Percentiles rank a stretch among this genome's conserved stretches.
Evolutionary conservation across 495 filamentous ascomycete genomes (phyloP).

Genomic region (Penicillium desertorum): DNA sequence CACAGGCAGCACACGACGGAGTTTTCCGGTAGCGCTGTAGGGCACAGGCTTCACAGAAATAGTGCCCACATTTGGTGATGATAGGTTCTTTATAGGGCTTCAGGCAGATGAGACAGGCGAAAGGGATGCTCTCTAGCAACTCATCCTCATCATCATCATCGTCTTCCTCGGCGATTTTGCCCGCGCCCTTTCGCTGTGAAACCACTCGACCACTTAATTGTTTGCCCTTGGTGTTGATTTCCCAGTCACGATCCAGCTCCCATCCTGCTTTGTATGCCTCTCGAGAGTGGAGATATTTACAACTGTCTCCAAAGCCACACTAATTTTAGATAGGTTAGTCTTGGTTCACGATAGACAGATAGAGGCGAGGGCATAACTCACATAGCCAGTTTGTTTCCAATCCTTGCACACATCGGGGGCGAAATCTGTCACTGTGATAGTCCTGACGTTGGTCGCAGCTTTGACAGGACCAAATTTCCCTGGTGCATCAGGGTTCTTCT

Average conservation of each 20-base stretch:
- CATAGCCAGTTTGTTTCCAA: slow-evolving; percentile 77
- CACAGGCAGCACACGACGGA: slow-evolving; percentile 82
- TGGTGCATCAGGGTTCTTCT: slow-evolving; percentile 79
- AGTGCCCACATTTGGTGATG: slow-evolving; percentile 88
- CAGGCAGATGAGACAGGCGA: slow-evolving; percentile 92
- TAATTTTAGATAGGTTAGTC: not conserved
- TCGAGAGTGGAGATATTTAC: slow-evolving; percentile 83
- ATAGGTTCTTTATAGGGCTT: slow-evolving; percentile 78
- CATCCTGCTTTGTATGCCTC: slow-evolving; percentile 92
- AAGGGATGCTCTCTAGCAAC: slow-evolving; percentile 83
- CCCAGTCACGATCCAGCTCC: slow-evolving; percentile 95
- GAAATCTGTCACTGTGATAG: slow-evolving; percentile 86
- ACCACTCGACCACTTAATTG: slow-evolving; percentile 61
- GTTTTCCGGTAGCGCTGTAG: slow-evolving; percentile 78
- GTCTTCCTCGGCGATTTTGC: slow-evolving; percentile 44
- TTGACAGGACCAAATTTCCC: slow-evolving; percentile 79
- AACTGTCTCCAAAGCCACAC: slow-evolving; percentile 31
- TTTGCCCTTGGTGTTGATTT: slow-evolving; percentile 75
- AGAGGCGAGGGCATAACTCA: not conserved
- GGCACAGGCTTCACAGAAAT: slow-evolving; percentile 91
- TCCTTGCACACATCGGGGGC: slow-evolving; percentile 96
- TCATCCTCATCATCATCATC: slow-evolving; percentile 68
- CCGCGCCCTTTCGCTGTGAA: slow-evolving; percentile 52
- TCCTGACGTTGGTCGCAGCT: slow-evolving; percentile 85
- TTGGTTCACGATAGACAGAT: slow-evolving; percentile 35